These are phyloP conservation scores for Apiospora rasikravindrae DNA, from an alignment of 2,329 filamentous ascomycete species.

Conservation along the genomic window DNA sequence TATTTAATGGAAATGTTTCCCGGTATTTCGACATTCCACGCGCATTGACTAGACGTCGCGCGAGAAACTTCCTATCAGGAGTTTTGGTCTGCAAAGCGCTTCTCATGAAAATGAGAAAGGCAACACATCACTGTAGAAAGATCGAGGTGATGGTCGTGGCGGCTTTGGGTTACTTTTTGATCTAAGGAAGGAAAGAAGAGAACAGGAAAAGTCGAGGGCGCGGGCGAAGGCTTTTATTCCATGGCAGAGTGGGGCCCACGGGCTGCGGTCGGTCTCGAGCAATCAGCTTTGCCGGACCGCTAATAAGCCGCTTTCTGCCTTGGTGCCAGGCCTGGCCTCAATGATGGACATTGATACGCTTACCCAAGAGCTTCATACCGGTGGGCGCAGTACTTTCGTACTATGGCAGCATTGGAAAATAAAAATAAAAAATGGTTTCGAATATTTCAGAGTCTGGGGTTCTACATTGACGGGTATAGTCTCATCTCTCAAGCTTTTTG, in stretches of 20 bases:
- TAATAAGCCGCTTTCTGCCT: background rate
- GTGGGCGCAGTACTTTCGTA: constrained; percentile 6
- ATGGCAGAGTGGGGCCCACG: background rate
- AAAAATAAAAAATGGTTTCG: background rate
- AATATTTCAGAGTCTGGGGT: background rate
- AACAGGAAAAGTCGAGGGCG: constrained; percentile 27
- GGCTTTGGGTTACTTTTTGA: constrained; percentile 69
- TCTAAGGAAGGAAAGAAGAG: constrained; percentile 55
- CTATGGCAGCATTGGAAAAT: background rate
- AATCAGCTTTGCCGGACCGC: constrained; percentile 9
- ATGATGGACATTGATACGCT: background rate
- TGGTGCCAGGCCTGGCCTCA: too few species aligned
- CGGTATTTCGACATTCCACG: constrained; percentile 65
- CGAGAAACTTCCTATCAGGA: constrained; percentile 70
- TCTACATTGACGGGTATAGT: background rate
- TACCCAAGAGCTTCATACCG: background rate
- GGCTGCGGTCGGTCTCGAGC: constrained; percentile 1
- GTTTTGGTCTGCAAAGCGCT: constrained; percentile 63
- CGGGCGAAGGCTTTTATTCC: constrained; percentile 2
- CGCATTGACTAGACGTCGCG: constrained; percentile 53
- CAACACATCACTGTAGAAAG: constrained; percentile 65
- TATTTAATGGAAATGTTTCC: constrained; percentile 37
- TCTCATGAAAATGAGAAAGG: constrained; percentile 54
- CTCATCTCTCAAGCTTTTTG: background rate
- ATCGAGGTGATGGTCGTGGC: constrained; percentile 67